Base-by-base conservation (phyloP, 169 alveolate species). In the Perkinsus olseni region DNA sequence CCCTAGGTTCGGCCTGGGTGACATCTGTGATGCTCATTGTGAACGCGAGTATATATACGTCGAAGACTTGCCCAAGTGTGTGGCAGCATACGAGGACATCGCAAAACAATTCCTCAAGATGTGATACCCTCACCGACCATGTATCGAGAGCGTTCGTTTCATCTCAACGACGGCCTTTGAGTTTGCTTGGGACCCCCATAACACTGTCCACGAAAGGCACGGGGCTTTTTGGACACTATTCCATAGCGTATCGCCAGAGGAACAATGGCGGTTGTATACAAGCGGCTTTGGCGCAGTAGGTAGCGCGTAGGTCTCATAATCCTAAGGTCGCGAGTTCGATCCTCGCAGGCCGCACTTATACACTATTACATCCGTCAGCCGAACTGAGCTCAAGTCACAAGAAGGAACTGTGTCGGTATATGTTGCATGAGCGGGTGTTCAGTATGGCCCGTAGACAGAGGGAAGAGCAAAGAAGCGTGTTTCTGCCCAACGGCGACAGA, bases 11-110 rank as follows among this genome's bases (percentile, higher is more conserved):
- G 92, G 92, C 11, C 74, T 38, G 74, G 92, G 92, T 24, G 92
- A 91, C 37, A 91, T 91, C 50, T 91, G 92, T 38, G 92, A 91
- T 40, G 92, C 92, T 6, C 92, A 91, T 38, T 91, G 92, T 24
- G 74, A 38, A 11, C 92, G 92, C n/a, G 92, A 91, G 37, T 91
- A 36, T 62, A 91, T 91, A 38, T 38, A 31, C 37, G 48, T 91
- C 20, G 92, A 91, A 8, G 92, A 91, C 74, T 39, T 91, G 74
- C 51, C 74, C 8, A 38, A 38, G 38, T 91, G 92, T 38, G 92
- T 91, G 40, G 31, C 38, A 24, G 92, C 92, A 0, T 91, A 91
- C 74, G 92, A 38, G 31, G 74, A 39, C 38, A 1, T 91, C 36
- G 92, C 92, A 11, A 38, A 62, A 62, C 82, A 62, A 28, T 28